A percentile compares a stretch with the other conserved stretches of the same genome.
Evolutionary conservation across 345 rosid species (phyloP).

Genomic region (Reutealis trisperma): DNA sequence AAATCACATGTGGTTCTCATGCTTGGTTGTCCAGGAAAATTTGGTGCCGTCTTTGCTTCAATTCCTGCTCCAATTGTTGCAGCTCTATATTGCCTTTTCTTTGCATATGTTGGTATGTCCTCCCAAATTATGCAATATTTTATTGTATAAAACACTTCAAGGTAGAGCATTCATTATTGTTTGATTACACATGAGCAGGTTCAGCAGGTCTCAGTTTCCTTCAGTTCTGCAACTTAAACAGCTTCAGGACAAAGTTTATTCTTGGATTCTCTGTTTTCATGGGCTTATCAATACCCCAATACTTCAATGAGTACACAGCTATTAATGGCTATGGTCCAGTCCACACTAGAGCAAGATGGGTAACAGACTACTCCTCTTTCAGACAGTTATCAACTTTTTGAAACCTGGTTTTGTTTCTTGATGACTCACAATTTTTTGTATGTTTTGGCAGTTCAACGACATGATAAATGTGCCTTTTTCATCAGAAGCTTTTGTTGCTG

Average conservation of each 20-base stretch:
- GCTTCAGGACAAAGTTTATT: conserved; percentile 37
- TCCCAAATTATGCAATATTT: background rate
- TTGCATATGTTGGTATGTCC: conserved; percentile 37
- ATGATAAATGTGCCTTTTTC: conserved; percentile 94
- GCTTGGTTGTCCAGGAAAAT: conserved; percentile 28
- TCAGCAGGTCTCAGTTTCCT: conserved; percentile 35
- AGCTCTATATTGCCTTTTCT: conserved; percentile 38
- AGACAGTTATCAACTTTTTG: background rate
- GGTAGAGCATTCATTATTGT: background rate
- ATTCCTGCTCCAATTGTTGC: conserved; percentile 41
- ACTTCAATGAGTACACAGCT: conserved; percentile 41
- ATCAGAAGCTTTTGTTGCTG: conserved; percentile 83
- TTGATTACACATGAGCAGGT: conserved; percentile 23
- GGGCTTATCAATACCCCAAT: conserved; percentile 41
- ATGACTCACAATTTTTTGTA: background rate
- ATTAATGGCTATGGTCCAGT: conserved; percentile 40
- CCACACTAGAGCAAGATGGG: conserved; percentile 45
- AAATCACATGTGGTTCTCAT: background rate
- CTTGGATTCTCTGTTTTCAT: conserved; percentile 40
- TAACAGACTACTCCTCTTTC: background rate
- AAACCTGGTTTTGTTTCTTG: background rate
- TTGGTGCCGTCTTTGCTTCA: conserved; percentile 42
- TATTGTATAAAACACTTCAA: background rate
- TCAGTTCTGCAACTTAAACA: conserved; percentile 43
- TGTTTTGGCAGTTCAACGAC: conserved; percentile 80